Evolutionary conservation across 371 early-diverging fungal species (phyloP), one percentile per base, ranked within the genome.

Genomic region (Apophysomyces ossiformis): DNA sequence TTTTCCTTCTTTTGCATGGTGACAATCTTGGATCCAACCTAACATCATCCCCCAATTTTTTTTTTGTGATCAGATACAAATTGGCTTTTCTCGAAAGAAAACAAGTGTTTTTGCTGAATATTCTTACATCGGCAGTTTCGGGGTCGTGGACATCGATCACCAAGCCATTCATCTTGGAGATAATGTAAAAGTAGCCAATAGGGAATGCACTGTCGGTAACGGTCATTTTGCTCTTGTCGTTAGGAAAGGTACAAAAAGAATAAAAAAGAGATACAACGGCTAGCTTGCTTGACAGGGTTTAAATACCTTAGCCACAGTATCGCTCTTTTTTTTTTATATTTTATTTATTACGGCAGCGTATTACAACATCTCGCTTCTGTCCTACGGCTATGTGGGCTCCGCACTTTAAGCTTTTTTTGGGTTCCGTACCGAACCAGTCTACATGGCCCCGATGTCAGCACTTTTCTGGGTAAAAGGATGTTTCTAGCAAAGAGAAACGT

Each of bases 111-210:
- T n/a, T 50, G 15, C 38, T 63, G 37, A 21, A 32, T 12, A 9
- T 11, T 47, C 61, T 62, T 75, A 75, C 75, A n/a, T 56, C 46
- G 54, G 68, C 65, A 13, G 66, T 65, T 26, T 56, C 62, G 21
- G 69, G 61, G 4, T 58, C 54, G 43, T 75, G 71, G 45, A 77
- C 71, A 62, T 70, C 74, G 32, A 69, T 36, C 15, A 69, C 71
- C 35, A 73, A 57, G 43, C 60, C 63, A 37, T 58, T 63, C 58
- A 75, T 60, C 26, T 66, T 68, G 66, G 68, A 69, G 39, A 68
- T 60, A 35, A 65, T 68, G 35, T 63, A 70, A 61, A 65, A 70
- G 69, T 66, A 60, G 61, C 80, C 78, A 21, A 70, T 64, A 44
- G 74, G 74, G 26, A 73, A 73, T 36, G 65, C 15, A 37, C 61